A percentile compares a stretch with the other conserved stretches of the same genome.
phyloP scores from a whole-genome alignment of 1,284 basidiomycete species.

The Ganoderma leucocontextum region DNA sequence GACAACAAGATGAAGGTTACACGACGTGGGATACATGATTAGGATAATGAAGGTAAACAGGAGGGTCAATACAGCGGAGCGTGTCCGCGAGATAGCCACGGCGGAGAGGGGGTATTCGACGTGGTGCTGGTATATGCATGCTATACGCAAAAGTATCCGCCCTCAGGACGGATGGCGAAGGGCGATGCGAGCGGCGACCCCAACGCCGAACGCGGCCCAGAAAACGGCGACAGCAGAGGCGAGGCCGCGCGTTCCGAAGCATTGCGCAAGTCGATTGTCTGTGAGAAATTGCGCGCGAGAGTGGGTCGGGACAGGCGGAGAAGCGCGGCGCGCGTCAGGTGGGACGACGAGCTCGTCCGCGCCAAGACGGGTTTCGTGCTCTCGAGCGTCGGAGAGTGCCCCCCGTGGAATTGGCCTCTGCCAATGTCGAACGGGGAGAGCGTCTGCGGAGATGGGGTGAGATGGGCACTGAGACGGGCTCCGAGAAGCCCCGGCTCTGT shows the following conservation, averaged over 20 bases:
- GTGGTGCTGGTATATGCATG: neutral
- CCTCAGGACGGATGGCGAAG: constrained; percentile 13
- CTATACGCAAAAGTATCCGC: constrained; percentile 11
- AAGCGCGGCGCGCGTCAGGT: constrained; percentile 20
- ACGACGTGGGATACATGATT: neutral
- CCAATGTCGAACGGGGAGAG: constrained; percentile 22
- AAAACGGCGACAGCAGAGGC: constrained; percentile 11
- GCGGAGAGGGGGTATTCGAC: neutral
- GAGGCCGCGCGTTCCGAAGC: neutral
- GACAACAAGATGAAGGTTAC: neutral
- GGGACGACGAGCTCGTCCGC: constrained; percentile 21
- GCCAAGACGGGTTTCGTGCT: constrained; percentile 1
- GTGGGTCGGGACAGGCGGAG: constrained; percentile 20
- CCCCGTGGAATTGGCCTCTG: constrained; percentile 2
- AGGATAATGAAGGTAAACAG: neutral
- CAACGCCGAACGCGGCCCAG: neutral
- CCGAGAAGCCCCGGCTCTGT: constrained; percentile 14
- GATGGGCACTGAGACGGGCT: neutral
- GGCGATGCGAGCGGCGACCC: constrained; percentile 13
- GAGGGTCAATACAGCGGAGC: too few species aligned
- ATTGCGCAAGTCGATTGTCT: neutral
- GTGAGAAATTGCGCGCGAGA: constrained; percentile 19
- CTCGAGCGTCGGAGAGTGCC: neutral
- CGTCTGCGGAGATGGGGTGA: constrained; percentile 16
- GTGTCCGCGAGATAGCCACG: neutral